A percentile compares a stretch with the other conserved stretches of the same genome.
These are phyloP conservation scores for Fusarium irregulare DNA, from an alignment of 2,329 filamentous ascomycete genomes.

Conservation along the genomic window DNA sequence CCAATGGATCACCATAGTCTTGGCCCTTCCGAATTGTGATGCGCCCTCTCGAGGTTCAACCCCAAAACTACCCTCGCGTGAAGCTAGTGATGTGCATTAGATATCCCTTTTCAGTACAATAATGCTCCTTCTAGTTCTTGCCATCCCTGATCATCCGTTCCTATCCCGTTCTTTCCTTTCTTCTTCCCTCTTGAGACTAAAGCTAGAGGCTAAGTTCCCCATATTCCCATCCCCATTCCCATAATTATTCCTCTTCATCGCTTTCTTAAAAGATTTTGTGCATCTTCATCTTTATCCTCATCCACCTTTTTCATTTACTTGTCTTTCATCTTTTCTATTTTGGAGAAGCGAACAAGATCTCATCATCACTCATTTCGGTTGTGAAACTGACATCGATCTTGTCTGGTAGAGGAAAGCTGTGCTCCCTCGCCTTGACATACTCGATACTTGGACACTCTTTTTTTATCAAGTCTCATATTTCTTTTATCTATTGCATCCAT, in stretches of 20 bases:
- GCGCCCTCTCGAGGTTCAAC: conserved; percentile 25
- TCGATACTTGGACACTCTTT: conserved; percentile 19
- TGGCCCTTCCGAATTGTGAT: conserved; percentile 35
- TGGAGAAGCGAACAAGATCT: conserved; percentile 33
- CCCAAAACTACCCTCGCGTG: neutral
- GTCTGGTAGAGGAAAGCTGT: conserved; percentile 40
- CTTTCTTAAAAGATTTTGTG: conserved; percentile 18
- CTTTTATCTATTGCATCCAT: neutral
- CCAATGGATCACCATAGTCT: conserved; percentile 19
- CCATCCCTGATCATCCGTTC: conserved; percentile 31
- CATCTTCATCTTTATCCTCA: conserved; percentile 6
- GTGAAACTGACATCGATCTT: conserved; percentile 28
- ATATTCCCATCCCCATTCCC: conserved; percentile 15
- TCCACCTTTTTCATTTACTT: conserved; percentile 26
- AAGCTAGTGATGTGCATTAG: conserved; percentile 36
- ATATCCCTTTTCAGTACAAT: conserved; percentile 36
- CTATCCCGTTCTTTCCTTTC: conserved; percentile 14
- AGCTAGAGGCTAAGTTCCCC: neutral
- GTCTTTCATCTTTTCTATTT: neutral
- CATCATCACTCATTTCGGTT: conserved; percentile 38
- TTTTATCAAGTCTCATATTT: conserved; percentile 9
- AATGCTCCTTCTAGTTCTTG: neutral
- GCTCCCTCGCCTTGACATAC: conserved; percentile 37
- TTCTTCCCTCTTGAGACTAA: neutral
- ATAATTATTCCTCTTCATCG: conserved; percentile 4